Conservation (phyloP, 169 alveolate species). For the Plasmodium ovale region DNA sequence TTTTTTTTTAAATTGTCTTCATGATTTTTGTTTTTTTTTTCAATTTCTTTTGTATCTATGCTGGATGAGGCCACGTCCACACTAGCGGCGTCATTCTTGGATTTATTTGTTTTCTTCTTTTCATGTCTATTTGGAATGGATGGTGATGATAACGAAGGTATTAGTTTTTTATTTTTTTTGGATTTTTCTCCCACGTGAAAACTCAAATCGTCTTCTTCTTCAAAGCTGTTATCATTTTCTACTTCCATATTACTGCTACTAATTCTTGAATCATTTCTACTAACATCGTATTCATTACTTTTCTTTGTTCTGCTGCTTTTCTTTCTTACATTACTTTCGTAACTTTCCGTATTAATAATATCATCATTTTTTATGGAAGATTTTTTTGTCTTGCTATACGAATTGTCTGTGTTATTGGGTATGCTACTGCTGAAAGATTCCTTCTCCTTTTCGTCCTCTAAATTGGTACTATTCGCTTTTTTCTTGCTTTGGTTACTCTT, state of each 20-base stretch:
- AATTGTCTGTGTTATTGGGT: slow-evolving; percentile 14
- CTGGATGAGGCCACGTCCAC: slow-evolving; percentile 21
- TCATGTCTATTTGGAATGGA: slow-evolving; percentile 29
- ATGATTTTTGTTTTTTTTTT: slow-evolving; percentile 21
- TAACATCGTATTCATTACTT: slow-evolving; percentile 38
- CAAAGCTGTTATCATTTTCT: slow-evolving; percentile 11
- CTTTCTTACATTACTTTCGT: slow-evolving; percentile 20
- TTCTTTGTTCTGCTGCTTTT: slow-evolving; percentile 19
- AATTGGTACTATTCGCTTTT: slow-evolving; percentile 1
- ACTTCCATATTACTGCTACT: slow-evolving; percentile 26
- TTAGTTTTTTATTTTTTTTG: slow-evolving; percentile 37
- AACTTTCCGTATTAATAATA: not conserved
- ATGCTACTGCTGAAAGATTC: not conserved
- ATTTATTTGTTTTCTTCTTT: slow-evolving; percentile 22
- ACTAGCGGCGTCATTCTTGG: slow-evolving; percentile 6
- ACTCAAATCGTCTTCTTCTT: slow-evolving; percentile 2
- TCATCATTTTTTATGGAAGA: slow-evolving; percentile 27
- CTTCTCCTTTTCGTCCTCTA: slow-evolving; percentile 10
- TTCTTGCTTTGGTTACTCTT: slow-evolving; percentile 28
- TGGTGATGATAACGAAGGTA: slow-evolving; percentile 4
- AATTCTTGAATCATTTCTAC: slow-evolving; percentile 44
- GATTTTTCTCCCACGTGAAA: slow-evolving; percentile 25
- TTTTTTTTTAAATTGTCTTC: slow-evolving; percentile 42
- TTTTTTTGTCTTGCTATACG: slow-evolving; percentile 12
- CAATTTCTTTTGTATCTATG: slow-evolving; percentile 59